Evolutionary conservation across 208 protist genomes (phyloP).

Genomic region (Wallacemonas sp.): DNA sequence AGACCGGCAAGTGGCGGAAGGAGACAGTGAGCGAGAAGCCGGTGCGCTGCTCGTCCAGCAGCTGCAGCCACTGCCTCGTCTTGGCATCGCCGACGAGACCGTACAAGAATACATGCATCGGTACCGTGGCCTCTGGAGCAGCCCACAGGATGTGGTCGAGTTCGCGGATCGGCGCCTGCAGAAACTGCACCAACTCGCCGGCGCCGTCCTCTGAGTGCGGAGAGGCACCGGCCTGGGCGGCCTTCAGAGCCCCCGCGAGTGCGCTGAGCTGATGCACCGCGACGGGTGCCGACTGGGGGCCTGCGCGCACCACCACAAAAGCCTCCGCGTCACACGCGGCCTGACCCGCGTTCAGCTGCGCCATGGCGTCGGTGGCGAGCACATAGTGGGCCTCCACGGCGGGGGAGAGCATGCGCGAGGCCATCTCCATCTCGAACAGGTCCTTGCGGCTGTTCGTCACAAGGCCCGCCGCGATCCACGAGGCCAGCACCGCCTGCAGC

Average conservation of each 20-base stretch:
- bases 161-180: conserved; percentile 16
- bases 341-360: not conserved
- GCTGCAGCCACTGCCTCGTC: conserved; percentile 23
- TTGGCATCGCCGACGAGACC: conserved; percentile 52
- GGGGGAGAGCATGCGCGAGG: conserved; percentile 54
- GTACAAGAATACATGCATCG: conserved; percentile 51
- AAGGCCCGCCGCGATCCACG: conserved; percentile 12
- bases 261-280: not conserved
- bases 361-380: conserved; percentile 29
- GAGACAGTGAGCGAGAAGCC: conserved; percentile 23
- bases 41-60: not conserved
- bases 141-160: conserved; percentile 45
- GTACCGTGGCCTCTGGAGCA: not conserved
- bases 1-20: conserved; percentile 68
- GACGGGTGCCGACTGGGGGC: not conserved
- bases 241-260: not conserved
- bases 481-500: conserved; percentile 21
- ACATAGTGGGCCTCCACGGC: conserved; percentile 67
- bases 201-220: too few species aligned
- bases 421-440: conserved; percentile 50
- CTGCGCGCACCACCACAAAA: conserved; percentile 21
- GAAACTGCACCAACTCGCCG: not conserved
- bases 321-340: conserved; percentile 23
- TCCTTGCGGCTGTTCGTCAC: conserved; percentile 11
- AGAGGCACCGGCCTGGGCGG: too few species aligned